phyloP scores from a whole-genome alignment of 495 filamentous ascomycete genomes.

The Aspergillus saccharolyticus region DNA sequence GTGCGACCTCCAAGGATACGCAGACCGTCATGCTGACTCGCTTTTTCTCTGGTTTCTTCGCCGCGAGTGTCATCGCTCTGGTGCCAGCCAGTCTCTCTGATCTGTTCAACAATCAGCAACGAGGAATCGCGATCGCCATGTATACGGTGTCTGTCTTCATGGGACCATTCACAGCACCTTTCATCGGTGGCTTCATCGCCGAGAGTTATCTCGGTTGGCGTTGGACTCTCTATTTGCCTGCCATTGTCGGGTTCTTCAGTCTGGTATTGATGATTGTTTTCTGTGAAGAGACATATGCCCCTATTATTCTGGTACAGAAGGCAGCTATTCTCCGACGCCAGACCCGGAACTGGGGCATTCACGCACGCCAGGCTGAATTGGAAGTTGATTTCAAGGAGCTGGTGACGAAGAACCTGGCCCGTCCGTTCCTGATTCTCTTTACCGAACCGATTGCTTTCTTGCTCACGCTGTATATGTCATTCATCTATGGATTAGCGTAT shows the following conservation, averaged over 20 bases:
- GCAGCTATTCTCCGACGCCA: slow-evolving; percentile 35
- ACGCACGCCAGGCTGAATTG: slow-evolving; percentile 43
- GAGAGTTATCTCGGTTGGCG: slow-evolving; percentile 38
- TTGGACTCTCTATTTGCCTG: slow-evolving; percentile 42
- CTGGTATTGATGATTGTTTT: slow-evolving; percentile 24
- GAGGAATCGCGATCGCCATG: slow-evolving; percentile 43
- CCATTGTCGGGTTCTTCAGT: slow-evolving; percentile 29
- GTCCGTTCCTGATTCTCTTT: slow-evolving; percentile 39
- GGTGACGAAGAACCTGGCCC: slow-evolving; percentile 33
- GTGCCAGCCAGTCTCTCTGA: slow-evolving; percentile 48
- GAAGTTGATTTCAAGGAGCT: slow-evolving; percentile 35
- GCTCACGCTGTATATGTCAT: slow-evolving; percentile 37
- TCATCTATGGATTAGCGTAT: slow-evolving; percentile 37
- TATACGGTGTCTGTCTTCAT: slow-evolving; percentile 42
- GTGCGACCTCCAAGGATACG: slow-evolving; percentile 51
- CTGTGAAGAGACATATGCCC: slow-evolving; percentile 34
- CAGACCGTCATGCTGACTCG: slow-evolving; percentile 48
- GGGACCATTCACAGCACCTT: slow-evolving; percentile 40
- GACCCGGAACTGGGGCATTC: slow-evolving; percentile 43
- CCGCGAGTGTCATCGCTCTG: slow-evolving; percentile 43
- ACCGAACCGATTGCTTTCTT: slow-evolving; percentile 43
- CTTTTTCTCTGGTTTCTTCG: slow-evolving; percentile 46
- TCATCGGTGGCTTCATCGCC: slow-evolving; percentile 39
- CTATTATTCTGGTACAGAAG: slow-evolving; percentile 33
- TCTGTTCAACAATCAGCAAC: slow-evolving; percentile 40